A percentile compares a stretch with the other conserved stretches of the same genome.
These are phyloP conservation scores for Paxillus involutus DNA, from an alignment of 768 basidiomycete genomes.

Conservation along the genomic window DNA sequence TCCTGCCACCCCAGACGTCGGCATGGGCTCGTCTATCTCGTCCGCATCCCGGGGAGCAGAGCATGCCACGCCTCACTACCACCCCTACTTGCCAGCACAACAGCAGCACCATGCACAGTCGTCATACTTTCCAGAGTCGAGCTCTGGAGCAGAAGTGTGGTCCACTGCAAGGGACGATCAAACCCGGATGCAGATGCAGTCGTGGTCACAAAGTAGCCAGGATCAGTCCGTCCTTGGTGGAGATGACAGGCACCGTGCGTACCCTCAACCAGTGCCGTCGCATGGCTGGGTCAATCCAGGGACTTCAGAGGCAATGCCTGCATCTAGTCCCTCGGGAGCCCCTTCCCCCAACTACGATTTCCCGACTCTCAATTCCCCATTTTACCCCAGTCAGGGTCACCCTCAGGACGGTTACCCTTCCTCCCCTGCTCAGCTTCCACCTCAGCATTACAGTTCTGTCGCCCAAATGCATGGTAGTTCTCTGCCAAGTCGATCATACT, in stretches of 20 bases:
- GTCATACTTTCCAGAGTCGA: conserved; percentile 24
- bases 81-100: conserved; percentile 24
- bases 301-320: conserved; percentile 23
- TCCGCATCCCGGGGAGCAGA: conserved; percentile 28
- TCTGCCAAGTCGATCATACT: conserved; percentile 24
- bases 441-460: conserved; percentile 30
- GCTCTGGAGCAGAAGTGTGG: conserved; percentile 20
- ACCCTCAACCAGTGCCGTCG: conserved; percentile 23
- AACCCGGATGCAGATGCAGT: conserved; percentile 15
- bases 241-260: conserved; percentile 31
- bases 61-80: conserved; percentile 20
- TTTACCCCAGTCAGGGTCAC: conserved; percentile 45
- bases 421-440: conserved; percentile 28
- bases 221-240: conserved; percentile 11
- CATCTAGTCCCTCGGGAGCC: conserved; percentile 20
- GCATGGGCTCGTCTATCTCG: conserved; percentile 16
- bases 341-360: conserved; percentile 35
- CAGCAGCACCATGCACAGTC: conserved; percentile 22
- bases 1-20: conserved; percentile 26
- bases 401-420: conserved; percentile 32
- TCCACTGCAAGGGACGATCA: conserved; percentile 22
- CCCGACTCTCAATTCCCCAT: conserved; percentile 58
- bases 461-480: conserved; percentile 20
- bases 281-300: conserved; percentile 23
- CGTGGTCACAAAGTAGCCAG: conserved; percentile 29